These are phyloP conservation scores for Penicillium roqueforti DNA, from an alignment of 495 filamentous ascomycete species.

Conservation along the genomic window DNA sequence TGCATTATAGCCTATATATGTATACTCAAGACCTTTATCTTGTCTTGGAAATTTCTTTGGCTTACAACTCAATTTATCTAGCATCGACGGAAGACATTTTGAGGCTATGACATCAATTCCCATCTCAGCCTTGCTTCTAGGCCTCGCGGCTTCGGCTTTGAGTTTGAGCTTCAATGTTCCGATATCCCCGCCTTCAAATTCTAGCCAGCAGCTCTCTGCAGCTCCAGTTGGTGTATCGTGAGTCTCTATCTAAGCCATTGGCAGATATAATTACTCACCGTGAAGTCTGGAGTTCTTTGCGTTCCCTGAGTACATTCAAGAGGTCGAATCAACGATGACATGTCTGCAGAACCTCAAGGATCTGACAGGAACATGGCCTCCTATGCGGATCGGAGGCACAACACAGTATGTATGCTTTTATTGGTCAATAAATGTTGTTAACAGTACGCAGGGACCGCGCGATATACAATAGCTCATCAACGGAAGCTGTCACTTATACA, in stretches of 20 bases:
- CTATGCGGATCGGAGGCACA: constrained; percentile 56
- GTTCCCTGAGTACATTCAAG: constrained; percentile 54
- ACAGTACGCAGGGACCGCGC: constrained; percentile 43
- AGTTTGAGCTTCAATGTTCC: constrained; percentile 13
- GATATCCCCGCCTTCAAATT: constrained; percentile 13
- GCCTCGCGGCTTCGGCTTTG: not conserved
- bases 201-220: constrained; percentile 13
- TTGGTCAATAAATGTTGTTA: not conserved
- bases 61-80: not conserved
- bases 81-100: too few species aligned
- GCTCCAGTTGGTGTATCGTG: constrained; percentile 54
- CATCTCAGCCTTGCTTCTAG: not conserved
- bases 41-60: not conserved
- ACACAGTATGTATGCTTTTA: constrained; percentile 37
- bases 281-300: constrained; percentile 55
- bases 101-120: not conserved
- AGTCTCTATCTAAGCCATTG: constrained; percentile 8
- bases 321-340: constrained; percentile 49
- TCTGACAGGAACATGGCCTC: constrained; percentile 52
- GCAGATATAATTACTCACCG: not conserved
- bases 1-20: not conserved
- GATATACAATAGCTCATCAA: constrained; percentile 47
- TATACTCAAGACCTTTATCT: not conserved
- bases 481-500: constrained; percentile 51
- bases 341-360: constrained; percentile 54